Evolutionary conservation across 768 basidiomycete species (phyloP).

Genomic region (Mrakia blollopis): DNA sequence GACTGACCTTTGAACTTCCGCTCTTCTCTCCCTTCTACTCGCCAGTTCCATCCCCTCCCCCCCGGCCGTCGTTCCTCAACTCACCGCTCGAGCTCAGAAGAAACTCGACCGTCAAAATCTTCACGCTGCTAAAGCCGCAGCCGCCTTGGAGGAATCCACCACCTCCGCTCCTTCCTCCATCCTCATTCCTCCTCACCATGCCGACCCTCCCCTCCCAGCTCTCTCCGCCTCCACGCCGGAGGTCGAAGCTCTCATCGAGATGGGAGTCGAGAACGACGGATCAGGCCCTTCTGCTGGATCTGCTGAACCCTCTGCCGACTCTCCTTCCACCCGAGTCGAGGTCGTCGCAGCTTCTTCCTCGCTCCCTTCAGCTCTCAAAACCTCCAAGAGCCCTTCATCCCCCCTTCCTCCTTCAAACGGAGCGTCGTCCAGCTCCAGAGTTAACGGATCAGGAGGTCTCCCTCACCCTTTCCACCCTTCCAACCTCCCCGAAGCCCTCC

Average conservation of each 20-base stretch:
- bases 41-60: neutral
- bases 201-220: conserved; percentile 20
- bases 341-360: neutral
- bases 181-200: conserved; percentile 5
- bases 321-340: conserved; percentile 3
- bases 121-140: conserved; percentile 9
- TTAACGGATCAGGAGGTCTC: conserved; percentile 7
- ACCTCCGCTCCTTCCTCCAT: conserved; percentile 18
- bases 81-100: conserved; percentile 21
- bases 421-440: neutral
- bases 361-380: neutral
- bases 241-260: conserved; percentile 31
- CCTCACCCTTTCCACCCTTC: conserved; percentile 29
- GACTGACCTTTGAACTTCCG: neutral
- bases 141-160: neutral
- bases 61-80: neutral
- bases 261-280: conserved; percentile 30
- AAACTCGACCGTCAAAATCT: conserved; percentile 20
- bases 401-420: neutral
- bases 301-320: neutral
- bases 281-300: conserved; percentile 15
- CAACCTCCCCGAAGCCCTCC: conserved; percentile 26
- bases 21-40: neutral
- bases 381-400: neutral
- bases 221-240: conserved; percentile 30